A percentile compares a stretch with the other conserved stretches of the same genome.
Evolutionary conservation across 2,329 filamentous ascomycete genomes (phyloP).

Genomic region (Pseudocercospora fijiensis): DNA sequence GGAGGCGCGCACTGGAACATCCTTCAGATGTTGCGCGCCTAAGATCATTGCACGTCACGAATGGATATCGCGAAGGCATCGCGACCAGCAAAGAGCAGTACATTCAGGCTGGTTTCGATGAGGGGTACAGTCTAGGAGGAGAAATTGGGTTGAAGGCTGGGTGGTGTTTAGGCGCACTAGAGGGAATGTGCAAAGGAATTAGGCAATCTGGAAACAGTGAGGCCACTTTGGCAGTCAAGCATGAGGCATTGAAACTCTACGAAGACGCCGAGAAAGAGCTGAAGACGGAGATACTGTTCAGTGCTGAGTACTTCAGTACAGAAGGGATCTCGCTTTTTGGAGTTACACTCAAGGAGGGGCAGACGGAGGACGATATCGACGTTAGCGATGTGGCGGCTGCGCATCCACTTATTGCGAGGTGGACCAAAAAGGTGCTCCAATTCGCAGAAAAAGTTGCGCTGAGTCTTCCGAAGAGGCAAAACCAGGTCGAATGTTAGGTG

Average conservation of each 20-base stretch:
- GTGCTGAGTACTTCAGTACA: constrained; percentile 62
- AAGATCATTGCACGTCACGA: constrained; percentile 72
- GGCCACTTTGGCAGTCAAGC: constrained; percentile 16
- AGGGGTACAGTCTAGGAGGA: constrained; percentile 82
- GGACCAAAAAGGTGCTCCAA: constrained; percentile 46
- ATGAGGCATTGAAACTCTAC: constrained; percentile 28
- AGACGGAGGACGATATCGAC: constrained; percentile 43
- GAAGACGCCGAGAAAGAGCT: constrained; percentile 42
- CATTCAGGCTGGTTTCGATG: constrained; percentile 87
- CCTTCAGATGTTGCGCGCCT: constrained; percentile 71
- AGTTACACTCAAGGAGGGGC: constrained; percentile 41
- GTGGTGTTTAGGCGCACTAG: constrained; percentile 71
- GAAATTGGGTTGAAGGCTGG: constrained; percentile 74
- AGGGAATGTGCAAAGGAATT: constrained; percentile 58
- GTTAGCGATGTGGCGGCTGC: constrained; percentile 64
- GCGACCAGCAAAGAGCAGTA: constrained; percentile 69
- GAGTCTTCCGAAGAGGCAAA: neutral
- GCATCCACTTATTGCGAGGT: constrained; percentile 67
- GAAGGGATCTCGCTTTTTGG: constrained; percentile 71
- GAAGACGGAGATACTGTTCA: constrained; percentile 62
- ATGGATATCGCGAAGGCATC: constrained; percentile 88
- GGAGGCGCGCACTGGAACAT: constrained; percentile 34
- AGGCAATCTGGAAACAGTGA: constrained; percentile 28
- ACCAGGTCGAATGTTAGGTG: neutral
- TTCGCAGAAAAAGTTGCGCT: constrained; percentile 18